Percentiles rank a stretch among this genome's conserved stretches.
Evolutionary conservation across 768 basidiomycete species (phyloP).

Genomic region (Kwoniella heveanensis): DNA sequence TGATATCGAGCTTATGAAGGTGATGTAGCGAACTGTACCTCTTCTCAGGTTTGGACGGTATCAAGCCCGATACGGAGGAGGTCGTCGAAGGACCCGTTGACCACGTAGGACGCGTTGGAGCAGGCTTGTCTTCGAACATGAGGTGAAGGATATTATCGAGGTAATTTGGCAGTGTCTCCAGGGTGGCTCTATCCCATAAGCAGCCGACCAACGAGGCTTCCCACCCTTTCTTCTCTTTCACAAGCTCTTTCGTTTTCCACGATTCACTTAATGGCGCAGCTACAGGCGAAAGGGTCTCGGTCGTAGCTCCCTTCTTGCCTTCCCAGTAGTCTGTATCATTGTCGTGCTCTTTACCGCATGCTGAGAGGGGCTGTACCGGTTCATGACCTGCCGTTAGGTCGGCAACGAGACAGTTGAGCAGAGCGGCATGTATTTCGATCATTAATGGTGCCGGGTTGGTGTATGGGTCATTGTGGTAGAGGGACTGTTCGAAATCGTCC

Average conservation of each 20-base stretch:
- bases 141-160: constrained; percentile 49
- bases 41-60: constrained; percentile 60
- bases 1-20: constrained; percentile 77
- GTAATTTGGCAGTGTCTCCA: constrained; percentile 64
- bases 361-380: constrained; percentile 31
- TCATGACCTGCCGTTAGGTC: constrained; percentile 58
- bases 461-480: constrained; percentile 74
- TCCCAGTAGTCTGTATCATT: constrained; percentile 51
- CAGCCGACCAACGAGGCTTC: constrained; percentile 50
- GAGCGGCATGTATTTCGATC: constrained; percentile 81
- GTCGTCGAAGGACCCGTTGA: constrained; percentile 44
- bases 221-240: constrained; percentile 52
- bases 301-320: constrained; percentile 50
- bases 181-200: constrained; percentile 58
- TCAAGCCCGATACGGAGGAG: constrained; percentile 27
- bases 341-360: constrained; percentile 26
- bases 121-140: constrained; percentile 51
- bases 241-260: constrained; percentile 45
- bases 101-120: constrained; percentile 54
- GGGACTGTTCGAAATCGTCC: constrained; percentile 86
- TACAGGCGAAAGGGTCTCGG: constrained; percentile 41
- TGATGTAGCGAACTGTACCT: constrained; percentile 74
- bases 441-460: constrained; percentile 68
- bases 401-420: constrained; percentile 81
- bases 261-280: constrained; percentile 27